Evolutionary conservation across 2,329 filamentous ascomycete species (phyloP).

Genomic region (Apiospora sp.): DNA sequence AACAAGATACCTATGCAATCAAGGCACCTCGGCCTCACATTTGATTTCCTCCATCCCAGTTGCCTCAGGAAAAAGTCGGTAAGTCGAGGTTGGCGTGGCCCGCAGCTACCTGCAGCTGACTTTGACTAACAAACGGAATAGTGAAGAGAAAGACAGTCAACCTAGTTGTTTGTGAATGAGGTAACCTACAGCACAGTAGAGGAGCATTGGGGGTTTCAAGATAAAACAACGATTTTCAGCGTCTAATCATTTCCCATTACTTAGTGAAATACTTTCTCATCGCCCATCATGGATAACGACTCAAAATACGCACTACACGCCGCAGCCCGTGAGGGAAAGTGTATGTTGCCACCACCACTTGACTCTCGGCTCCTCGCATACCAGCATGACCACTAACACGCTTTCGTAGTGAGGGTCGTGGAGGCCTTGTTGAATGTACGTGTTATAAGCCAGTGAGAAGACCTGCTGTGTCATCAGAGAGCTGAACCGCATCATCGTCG

Average conservation of each 20-base stretch:
- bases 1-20: not conserved
- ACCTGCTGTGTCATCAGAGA: not conserved
- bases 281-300: constrained; percentile 43
- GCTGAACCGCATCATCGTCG: not conserved
- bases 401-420: constrained; percentile 65
- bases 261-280: not conserved
- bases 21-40: not conserved
- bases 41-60: not conserved
- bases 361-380: constrained; percentile 12
- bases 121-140: constrained; percentile 20
- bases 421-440: constrained; percentile 76
- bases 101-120: constrained; percentile 22
- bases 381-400: constrained; percentile 23
- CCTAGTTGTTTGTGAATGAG: too few relatives aligned
- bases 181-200: not conserved
- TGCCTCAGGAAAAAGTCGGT: not conserved
- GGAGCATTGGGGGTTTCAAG: not conserved
- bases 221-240: not conserved
- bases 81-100: constrained; percentile 15
- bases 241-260: too few relatives aligned
- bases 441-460: not conserved
- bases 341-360: constrained; percentile 57
- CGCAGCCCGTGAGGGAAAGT: constrained; percentile 83
- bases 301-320: constrained; percentile 86
- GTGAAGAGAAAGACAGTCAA: not conserved